Percentiles rank a stretch among this genome's conserved stretches.
Evolutionary conservation across 176 grass and related monocot species (phyloP).

Genomic region (Rhynchospora breviuscula): DNA sequence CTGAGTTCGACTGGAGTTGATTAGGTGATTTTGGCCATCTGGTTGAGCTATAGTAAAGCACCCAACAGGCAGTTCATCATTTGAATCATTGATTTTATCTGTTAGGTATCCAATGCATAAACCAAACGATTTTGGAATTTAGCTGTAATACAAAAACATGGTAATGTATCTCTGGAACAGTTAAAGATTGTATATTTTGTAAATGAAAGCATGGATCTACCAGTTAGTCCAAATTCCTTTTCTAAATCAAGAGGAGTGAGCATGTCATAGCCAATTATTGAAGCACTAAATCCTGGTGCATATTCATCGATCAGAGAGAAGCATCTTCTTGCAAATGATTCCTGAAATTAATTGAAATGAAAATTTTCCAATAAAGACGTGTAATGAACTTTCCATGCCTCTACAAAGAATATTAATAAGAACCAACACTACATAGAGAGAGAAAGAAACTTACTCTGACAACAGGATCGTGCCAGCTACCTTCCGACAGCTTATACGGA

Average conservation of each 20-base stretch:
- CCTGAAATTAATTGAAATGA: constrained; percentile 46
- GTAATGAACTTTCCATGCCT: not conserved
- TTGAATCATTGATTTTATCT: not conserved
- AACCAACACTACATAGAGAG: not conserved
- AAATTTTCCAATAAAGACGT: constrained; percentile 23
- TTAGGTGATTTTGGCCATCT: not conserved
- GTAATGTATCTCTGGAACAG: not conserved
- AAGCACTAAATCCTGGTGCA: constrained; percentile 82
- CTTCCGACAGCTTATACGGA: constrained; percentile 71
- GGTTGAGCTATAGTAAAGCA: not conserved
- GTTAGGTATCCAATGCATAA: not conserved
- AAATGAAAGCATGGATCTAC: constrained; percentile 25
- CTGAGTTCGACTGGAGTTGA: not conserved
- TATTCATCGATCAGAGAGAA: constrained; percentile 97
- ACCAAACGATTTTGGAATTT: not conserved
- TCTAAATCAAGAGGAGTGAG: constrained; percentile 93
- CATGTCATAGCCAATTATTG: constrained; percentile 88
- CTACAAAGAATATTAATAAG: not conserved
- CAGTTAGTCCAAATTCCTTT: constrained; percentile 90
- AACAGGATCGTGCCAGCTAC: constrained; percentile 76
- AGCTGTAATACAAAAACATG: not conserved
- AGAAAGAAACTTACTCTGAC: constrained; percentile 72
- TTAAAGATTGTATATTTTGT: not conserved
- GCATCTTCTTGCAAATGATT: constrained; percentile 80
- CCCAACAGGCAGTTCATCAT: not conserved